Conservation (phyloP, 2,329 filamentous ascomycete genomes). For the Neurospora sp. region DNA sequence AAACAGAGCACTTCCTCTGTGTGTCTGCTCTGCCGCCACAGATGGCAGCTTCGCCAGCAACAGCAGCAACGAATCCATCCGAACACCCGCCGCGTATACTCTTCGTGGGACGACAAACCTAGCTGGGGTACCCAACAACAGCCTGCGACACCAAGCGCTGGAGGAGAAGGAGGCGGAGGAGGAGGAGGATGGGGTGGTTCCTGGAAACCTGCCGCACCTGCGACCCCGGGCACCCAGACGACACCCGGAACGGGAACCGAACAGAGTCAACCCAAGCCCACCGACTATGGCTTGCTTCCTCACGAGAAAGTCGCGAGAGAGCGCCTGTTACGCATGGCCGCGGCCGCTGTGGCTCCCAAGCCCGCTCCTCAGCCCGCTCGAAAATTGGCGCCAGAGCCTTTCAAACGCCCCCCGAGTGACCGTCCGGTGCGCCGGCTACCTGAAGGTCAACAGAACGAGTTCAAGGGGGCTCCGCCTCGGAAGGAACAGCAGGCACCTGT, state of each 20-base stretch:
- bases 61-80: not conserved
- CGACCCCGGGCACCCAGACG: not conserved
- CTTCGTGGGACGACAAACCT: not conserved
- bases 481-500: not conserved
- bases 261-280: not conserved
- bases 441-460: not conserved
- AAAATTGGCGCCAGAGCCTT: not conserved
- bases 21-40: conserved; percentile 17
- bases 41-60: conserved; percentile 4
- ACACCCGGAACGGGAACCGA: not conserved
- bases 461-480: not conserved
- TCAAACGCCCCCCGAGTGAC: not conserved
- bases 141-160: not conserved
- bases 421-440: not conserved
- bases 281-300: conserved; percentile 4
- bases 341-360: not conserved
- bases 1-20: conserved; percentile 16
- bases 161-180: not conserved
- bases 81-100: not conserved
- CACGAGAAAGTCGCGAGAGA: conserved; percentile 4
- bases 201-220: not conserved
- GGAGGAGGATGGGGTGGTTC: not conserved
- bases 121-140: conserved; percentile 1
- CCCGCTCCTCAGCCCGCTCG: not conserved
- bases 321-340: not conserved